A percentile compares a stretch with the other conserved stretches of the same genome.
Evolutionary conservation across 2,329 filamentous ascomycete species (phyloP).

Genomic region (Chaetomiaceae sp.): DNA sequence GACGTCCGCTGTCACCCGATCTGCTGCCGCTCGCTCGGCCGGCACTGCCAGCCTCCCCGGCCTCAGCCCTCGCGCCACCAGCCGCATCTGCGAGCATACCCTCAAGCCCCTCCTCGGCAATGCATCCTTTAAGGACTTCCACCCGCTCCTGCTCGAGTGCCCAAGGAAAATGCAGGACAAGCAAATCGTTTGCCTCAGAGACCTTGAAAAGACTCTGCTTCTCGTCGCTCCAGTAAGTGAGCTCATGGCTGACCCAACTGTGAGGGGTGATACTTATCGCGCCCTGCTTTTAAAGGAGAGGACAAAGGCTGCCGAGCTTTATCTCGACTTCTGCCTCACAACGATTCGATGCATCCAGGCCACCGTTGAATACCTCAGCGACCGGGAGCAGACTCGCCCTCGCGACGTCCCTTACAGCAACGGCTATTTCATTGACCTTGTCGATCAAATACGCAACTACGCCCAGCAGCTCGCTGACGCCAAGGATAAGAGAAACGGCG

Average conservation of each 20-base stretch:
- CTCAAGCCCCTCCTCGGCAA: constrained; percentile 74
- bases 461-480: constrained; percentile 75
- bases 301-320: constrained; percentile 65
- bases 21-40: constrained; percentile 46
- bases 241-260: constrained; percentile 46
- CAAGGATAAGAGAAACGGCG: constrained; percentile 60
- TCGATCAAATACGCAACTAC: constrained; percentile 89
- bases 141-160: constrained; percentile 71
- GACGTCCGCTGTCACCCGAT: constrained; percentile 58
- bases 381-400: constrained; percentile 79
- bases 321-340: constrained; percentile 84
- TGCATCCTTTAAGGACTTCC: constrained; percentile 70
- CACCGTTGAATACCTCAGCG: constrained; percentile 79
- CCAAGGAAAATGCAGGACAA: constrained; percentile 76
- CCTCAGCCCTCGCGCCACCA: constrained; percentile 65
- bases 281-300: constrained; percentile 71
- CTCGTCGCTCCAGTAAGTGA: constrained; percentile 91
- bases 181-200: constrained; percentile 84
- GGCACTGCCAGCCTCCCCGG: constrained; percentile 49
- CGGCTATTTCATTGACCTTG: constrained; percentile 94
- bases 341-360: constrained; percentile 88
- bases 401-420: constrained; percentile 88
- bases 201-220: constrained; percentile 89
- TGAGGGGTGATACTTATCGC: constrained; percentile 64
- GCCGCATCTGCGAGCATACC: constrained; percentile 75